phyloP scores from a whole-genome alignment of 1,139 yeast species.

The Pichia sp. region DNA sequence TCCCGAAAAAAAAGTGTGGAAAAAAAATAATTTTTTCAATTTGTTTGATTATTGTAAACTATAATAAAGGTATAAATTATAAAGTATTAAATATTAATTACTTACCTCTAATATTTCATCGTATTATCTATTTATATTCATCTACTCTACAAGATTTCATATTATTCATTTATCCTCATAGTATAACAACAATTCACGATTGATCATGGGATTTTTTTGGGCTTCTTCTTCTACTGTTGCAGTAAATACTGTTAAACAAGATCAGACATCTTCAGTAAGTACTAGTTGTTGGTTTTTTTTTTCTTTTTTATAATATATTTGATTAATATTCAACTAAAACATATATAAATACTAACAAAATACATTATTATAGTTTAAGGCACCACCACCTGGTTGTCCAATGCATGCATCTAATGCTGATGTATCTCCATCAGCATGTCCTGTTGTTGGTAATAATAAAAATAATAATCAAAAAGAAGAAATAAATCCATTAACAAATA shows the following conservation, averaged over 20 bases:
- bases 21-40: too few relatives aligned
- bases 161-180: too few relatives aligned
- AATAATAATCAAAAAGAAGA: conserved; percentile 26
- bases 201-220: conserved; percentile 51
- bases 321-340: too few relatives aligned
- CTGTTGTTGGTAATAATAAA: conserved; percentile 21
- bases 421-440: conserved; percentile 29
- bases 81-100: too few relatives aligned
- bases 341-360: not conserved
- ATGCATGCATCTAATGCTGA: conserved; percentile 10
- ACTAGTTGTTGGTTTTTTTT: not conserved
- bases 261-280: not conserved
- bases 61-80: too few relatives aligned
- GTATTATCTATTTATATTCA: too few relatives aligned
- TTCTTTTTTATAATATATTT: not conserved
- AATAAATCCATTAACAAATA: conserved; percentile 76
- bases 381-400: conserved; percentile 18
- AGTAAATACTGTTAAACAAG: not conserved
- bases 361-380: not conserved
- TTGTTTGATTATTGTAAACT: too few relatives aligned
- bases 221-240: conserved; percentile 12
- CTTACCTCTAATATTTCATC: too few relatives aligned
- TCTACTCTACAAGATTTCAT: too few relatives aligned
- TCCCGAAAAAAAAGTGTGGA: too few relatives aligned
- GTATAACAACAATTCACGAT: not conserved